phyloP scores from a whole-genome alignment of 2,329 filamentous ascomycete genomes.

The Ceratocystis lukuohia region DNA sequence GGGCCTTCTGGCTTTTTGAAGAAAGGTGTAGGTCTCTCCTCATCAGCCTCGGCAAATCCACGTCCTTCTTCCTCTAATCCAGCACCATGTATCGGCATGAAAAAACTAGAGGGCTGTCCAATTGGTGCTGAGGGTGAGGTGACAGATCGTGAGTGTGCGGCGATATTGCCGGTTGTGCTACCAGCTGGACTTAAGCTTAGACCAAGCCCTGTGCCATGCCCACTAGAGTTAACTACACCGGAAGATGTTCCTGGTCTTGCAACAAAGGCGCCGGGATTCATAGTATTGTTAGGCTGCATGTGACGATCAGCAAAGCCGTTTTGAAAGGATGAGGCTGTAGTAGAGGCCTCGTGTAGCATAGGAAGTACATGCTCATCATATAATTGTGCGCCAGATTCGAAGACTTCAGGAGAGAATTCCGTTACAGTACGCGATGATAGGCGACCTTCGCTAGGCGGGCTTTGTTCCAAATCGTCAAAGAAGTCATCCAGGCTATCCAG shows the following conservation, averaged over 20 bases:
- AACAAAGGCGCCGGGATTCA: slow-evolving; percentile 49
- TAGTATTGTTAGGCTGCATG: slow-evolving; percentile 45
- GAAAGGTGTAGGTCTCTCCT: slow-evolving; percentile 43
- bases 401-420: slow-evolving; percentile 50
- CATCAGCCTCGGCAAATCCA: slow-evolving; percentile 66
- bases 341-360: slow-evolving; percentile 75
- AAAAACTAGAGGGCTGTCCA: slow-evolving; percentile 34
- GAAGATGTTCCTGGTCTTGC: slow-evolving; percentile 24
- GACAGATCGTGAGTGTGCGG: slow-evolving; percentile 58
- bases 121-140: slow-evolving; percentile 60
- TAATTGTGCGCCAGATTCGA: slow-evolving; percentile 64
- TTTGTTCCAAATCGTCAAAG: slow-evolving; percentile 55
- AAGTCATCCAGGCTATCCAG: slow-evolving; percentile 70
- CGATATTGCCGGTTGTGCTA: slow-evolving; percentile 3
- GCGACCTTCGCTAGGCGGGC: slow-evolving; percentile 41
- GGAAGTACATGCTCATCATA: slow-evolving; percentile 91
- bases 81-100: slow-evolving; percentile 9
- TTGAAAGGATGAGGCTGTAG: slow-evolving; percentile 67
- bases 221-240: slow-evolving; percentile 26
- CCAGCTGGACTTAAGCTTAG: not conserved
- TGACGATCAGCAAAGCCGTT: slow-evolving; percentile 72
- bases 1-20: slow-evolving; percentile 36
- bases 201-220: slow-evolving; percentile 30
- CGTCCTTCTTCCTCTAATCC: slow-evolving; percentile 68
- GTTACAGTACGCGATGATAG: slow-evolving; percentile 50